Evolutionary conservation across 2,329 filamentous ascomycete genomes (phyloP).

Genomic region (Drechslera avenae): DNA sequence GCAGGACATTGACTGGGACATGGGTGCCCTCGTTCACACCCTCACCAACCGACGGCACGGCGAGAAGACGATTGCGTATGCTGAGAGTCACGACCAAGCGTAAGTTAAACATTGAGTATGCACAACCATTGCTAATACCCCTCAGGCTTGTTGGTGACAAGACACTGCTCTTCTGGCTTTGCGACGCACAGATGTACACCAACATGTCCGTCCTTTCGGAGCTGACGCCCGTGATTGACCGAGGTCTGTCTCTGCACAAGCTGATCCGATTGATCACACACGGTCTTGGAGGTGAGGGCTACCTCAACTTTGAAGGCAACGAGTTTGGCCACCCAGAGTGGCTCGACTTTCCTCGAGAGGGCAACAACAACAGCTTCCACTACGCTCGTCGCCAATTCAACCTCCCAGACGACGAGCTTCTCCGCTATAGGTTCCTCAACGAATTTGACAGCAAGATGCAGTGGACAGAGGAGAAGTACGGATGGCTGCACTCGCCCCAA

Average conservation of each 20-base stretch:
- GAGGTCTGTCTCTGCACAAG: constrained; percentile 93
- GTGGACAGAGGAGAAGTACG: constrained; percentile 80
- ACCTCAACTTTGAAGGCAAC: constrained; percentile 98
- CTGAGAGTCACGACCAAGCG: constrained; percentile 97
- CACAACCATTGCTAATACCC: constrained; percentile 20
- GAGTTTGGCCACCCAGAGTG: constrained; percentile 99
- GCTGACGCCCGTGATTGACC: constrained; percentile 86
- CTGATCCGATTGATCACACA: constrained; percentile 96
- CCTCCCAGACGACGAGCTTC: constrained; percentile 79
- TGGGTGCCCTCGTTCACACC: constrained; percentile 81
- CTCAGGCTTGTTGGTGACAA: constrained; percentile 93
- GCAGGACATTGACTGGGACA: constrained; percentile 88
- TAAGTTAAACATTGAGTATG: constrained; percentile 57
- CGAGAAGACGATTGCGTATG: constrained; percentile 98
- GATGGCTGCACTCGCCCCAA: constrained; percentile 85
- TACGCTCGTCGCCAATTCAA: constrained; percentile 94
- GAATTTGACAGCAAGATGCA: constrained; percentile 95
- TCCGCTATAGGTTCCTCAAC: constrained; percentile 91
- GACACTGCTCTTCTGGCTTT: constrained; percentile 96
- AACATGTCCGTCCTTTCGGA: constrained; percentile 89
- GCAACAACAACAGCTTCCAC: constrained; percentile 92
- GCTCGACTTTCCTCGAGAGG: constrained; percentile 95
- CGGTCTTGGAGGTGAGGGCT: constrained; percentile 89
- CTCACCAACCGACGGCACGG: constrained; percentile 91
- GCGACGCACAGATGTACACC: constrained; percentile 95